Evolutionary conservation across 768 basidiomycete species (phyloP), one percentile per base, ranked within the genome.

Genomic region (Serendipita indica): DNA sequence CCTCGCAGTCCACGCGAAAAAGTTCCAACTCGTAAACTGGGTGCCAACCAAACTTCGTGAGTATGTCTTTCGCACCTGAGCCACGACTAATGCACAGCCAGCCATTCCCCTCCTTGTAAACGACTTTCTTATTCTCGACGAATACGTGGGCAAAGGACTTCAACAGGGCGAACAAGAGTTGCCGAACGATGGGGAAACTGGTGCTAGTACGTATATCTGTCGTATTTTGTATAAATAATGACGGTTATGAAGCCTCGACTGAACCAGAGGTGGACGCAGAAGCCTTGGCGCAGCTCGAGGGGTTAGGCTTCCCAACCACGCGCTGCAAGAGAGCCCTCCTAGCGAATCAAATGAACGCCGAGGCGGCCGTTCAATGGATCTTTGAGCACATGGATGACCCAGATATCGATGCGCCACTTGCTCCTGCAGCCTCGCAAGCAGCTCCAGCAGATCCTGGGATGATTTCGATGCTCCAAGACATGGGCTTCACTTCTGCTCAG

Each of bases 11-110:
- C 93, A 96, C 62, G 84, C 90, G 39, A 89, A 87, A 67, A 94
- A 94, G 65, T 97, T 96, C 73, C 88, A 92, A 69, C 78, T 94
- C 3, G 84, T 91, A 39, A 90, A 91, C 64, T 98, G 96, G 96
- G 89, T 99, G 1, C 96, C 96, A 0, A 78, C 84, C 2, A 99
- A 99, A 71, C 76, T 98, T 28, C 89, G 91, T 90, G 62, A 16
- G 80, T 63, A 60, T 67, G 4, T 28, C 39, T 22, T n/a, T 54
- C 32, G 14, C 3, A 35, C 13, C 14, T 30, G 2, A 34, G 7
- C 16, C 27, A 13, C 20, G 7, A 33, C 22, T 39, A 18, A 16
- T 22, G 16, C 18, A 32, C 30, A 32, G 45, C 16, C 63, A 92
- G 94, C 96, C 62, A 88, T 98, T 33, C 92, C 94, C 0, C 70